Evolutionary conservation across 371 early-diverging fungal species (phyloP), one percentile per base, ranked within the genome.

Genomic region (Mucor plumbeus): DNA sequence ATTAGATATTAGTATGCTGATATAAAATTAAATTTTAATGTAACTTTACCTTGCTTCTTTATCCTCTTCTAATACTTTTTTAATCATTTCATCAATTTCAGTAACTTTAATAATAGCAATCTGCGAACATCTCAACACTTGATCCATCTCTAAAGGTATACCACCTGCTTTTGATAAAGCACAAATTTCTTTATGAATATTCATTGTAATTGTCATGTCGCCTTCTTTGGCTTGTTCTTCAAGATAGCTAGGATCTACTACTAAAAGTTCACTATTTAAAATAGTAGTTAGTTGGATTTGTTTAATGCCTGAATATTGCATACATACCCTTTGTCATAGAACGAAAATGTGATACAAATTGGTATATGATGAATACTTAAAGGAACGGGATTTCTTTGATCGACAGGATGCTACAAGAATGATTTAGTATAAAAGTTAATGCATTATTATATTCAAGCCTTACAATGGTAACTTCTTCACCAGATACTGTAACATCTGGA

Each of bases 341-440:
- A 93, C 3, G 90, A 94, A 82, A 98, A 97, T 43, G 95, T 87
- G 21, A 94, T 85, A 73, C 94, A 94, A 36, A 98, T 89, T 31
- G 99, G 98, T 64, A 95, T 91, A 83, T 98, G 97, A 69, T 96
- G 95, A 17, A 98, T 82, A 71, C 92, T 94, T 40, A 99, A 81
- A 15, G 98, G 96, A 26, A 98, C 95, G 4, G 96, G 96, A 53
- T 90, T 91, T 59, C 93, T 87, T 70, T 97, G 94, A 63, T 92
- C 91, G 5, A 88, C 68, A 34, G 92, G 75, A 71, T 97, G 97
- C 95, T 95, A 76, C n/a, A 60, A 1, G 7, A 44, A 41, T 33
- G 34, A 31, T 26, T 19, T 35, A 19, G 50, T 4, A 58, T 17
- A 31, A 10, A n/a, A 4, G 26, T 31, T 35, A 34, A 6, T 33